Percentiles rank a stretch among this genome's conserved stretches.
Conservation (phyloP, 148 eudicot genomes). For the Chenopodium berlandieri region DNA sequence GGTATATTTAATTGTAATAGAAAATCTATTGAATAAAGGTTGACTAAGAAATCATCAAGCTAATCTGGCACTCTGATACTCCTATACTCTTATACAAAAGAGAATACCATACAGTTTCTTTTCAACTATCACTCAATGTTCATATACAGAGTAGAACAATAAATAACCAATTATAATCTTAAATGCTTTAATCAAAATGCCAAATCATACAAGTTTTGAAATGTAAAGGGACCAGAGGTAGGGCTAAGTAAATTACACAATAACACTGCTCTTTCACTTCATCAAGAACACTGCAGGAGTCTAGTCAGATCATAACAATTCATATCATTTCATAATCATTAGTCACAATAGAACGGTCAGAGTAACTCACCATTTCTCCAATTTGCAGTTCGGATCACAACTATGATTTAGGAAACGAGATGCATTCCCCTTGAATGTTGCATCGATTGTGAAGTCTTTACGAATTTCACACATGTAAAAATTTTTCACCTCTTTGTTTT, state of each 20-base stretch:
- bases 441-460: slow-evolving; percentile 89
- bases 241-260: neutral
- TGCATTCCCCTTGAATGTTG: slow-evolving; percentile 84
- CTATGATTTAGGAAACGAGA: slow-evolving; percentile 96
- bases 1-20: neutral
- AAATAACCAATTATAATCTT: neutral
- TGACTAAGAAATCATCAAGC: too few species aligned
- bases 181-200: neutral
- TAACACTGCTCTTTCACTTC: neutral
- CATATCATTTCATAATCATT: neutral
- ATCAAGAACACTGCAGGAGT: neutral
- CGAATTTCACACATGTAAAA: slow-evolving; percentile 94
- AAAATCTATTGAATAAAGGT: neutral
- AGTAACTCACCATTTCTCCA: slow-evolving; percentile 87
- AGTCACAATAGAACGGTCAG: neutral
- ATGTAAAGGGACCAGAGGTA: neutral
- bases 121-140: too few species aligned
- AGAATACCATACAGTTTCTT: too few species aligned
- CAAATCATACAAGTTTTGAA: neutral
- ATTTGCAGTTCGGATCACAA: slow-evolving; percentile 90
- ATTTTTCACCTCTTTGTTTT: slow-evolving; percentile 57
- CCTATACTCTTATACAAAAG: neutral
- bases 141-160: too few species aligned
- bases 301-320: neutral
- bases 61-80: too few species aligned